These are phyloP conservation scores for Thelonectria rubi DNA, from an alignment of 2,329 filamentous ascomycete genomes.

Conservation along the genomic window DNA sequence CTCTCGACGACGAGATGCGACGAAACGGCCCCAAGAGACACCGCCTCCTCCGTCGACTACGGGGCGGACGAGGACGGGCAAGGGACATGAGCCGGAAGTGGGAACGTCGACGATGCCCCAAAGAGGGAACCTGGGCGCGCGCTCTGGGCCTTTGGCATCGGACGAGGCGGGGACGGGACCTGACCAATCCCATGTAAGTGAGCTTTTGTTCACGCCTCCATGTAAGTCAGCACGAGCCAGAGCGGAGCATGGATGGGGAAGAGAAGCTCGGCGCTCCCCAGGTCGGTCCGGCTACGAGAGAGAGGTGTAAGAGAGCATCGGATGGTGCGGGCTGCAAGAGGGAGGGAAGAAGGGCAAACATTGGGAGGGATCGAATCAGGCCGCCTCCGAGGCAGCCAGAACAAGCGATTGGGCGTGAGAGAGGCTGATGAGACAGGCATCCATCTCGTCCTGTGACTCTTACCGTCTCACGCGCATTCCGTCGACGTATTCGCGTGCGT, in stretches of 20 bases:
- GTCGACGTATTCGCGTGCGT: slow-evolving; percentile 14
- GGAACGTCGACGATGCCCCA: slow-evolving; percentile 1
- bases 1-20: not conserved
- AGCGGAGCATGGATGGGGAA: no score
- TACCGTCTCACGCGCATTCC: slow-evolving; percentile 18
- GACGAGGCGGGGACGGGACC: slow-evolving; percentile 2
- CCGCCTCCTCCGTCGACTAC: not conserved
- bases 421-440: slow-evolving; percentile 19
- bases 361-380: slow-evolving; percentile 16
- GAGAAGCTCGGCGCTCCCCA: not conserved
- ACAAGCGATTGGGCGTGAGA: slow-evolving; percentile 9
- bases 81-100: slow-evolving; percentile 7
- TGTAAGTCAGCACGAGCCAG: slow-evolving; percentile 18
- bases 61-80: not conserved
- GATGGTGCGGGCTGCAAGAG: slow-evolving; percentile 24
- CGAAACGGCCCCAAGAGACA: not conserved
- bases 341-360: slow-evolving; percentile 10
- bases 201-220: not conserved
- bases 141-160: slow-evolving; percentile 16
- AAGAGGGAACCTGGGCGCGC: slow-evolving; percentile 13
- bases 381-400: slow-evolving; percentile 9
- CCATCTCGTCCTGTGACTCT: slow-evolving; percentile 1
- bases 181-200: slow-evolving; percentile 23
- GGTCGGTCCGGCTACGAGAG: slow-evolving; percentile 4
- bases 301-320: slow-evolving; percentile 8